phyloP scores from a whole-genome alignment of 2,329 filamentous ascomycete species.

The Bipolaris sorokiniana region DNA sequence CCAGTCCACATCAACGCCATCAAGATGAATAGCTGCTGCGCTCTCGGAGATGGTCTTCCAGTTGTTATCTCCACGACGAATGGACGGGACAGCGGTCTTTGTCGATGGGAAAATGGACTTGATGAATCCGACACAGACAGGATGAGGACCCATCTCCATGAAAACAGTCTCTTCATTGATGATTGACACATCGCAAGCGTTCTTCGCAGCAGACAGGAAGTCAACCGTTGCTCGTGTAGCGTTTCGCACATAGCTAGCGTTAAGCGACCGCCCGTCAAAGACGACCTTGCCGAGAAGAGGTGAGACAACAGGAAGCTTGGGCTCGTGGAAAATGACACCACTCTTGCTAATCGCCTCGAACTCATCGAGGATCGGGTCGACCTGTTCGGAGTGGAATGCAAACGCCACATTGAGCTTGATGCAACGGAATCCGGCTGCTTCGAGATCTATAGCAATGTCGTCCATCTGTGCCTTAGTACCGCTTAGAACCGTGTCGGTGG shows the following conservation, averaged over 20 bases:
- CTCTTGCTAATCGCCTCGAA: constrained; percentile 47
- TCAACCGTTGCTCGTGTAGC: background rate
- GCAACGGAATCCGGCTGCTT: constrained; percentile 12
- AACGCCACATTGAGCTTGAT: constrained; percentile 24
- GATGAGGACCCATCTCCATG: constrained; percentile 4
- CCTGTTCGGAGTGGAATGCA: constrained; percentile 34
- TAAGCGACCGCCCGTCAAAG: background rate
- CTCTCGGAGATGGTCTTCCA: constrained; percentile 1
- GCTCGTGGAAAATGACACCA: constrained; percentile 9
- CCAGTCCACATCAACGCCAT: constrained; percentile 65
- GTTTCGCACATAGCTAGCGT: background rate
- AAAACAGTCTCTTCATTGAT: constrained; percentile 1
- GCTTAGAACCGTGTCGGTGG: constrained; percentile 38
- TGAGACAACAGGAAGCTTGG: background rate
- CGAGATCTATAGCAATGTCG: constrained; percentile 7
- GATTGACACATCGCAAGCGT: background rate
- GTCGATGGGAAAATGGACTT: background rate
- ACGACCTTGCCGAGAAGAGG: constrained; percentile 1
- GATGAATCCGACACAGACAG: constrained; percentile 3
- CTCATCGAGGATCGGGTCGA: constrained; percentile 53
- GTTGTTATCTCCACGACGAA: constrained; percentile 4
- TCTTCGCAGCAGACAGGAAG: background rate
- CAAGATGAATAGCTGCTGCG: constrained; percentile 13
- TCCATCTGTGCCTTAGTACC: constrained; percentile 27
- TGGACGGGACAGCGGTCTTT: background rate